A percentile compares a stretch with the other conserved stretches of the same genome.
Evolutionary conservation across 2,329 filamentous ascomycete species (phyloP).

Genomic region (Lithohypha guttulata): DNA sequence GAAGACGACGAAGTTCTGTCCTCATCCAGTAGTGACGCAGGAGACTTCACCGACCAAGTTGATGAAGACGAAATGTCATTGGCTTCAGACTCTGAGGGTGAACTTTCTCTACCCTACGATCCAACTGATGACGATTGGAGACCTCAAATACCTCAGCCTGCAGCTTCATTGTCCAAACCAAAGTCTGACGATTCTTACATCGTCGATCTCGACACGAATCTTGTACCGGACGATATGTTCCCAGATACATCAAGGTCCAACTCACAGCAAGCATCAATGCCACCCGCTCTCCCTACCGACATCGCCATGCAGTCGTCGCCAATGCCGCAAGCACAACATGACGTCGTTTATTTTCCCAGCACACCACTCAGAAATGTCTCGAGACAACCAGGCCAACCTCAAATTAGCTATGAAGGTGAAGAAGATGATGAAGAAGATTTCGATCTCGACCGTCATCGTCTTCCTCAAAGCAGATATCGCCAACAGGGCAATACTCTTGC

Average conservation of each 20-base stretch:
- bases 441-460: constrained; percentile 2
- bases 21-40: constrained; percentile 9
- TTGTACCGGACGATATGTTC: neutral
- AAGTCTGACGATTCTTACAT: no score
- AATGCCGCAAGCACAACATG: no score
- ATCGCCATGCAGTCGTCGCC: no score
- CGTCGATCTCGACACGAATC: neutral
- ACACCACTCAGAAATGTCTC: no score
- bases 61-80: neutral
- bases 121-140: constrained; percentile 3
- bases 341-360: no score
- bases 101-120: constrained; percentile 2
- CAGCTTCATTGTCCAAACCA: no score
- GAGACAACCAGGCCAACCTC: neutral
- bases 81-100: constrained; percentile 5
- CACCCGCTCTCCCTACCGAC: neutral
- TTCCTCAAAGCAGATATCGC: constrained; percentile 3
- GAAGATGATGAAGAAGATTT: constrained; percentile 7
- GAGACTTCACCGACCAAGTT: neutral
- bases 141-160: neutral
- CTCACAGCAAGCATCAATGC: neutral
- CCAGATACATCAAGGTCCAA: neutral
- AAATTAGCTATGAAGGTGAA: neutral
- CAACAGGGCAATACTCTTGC: neutral
- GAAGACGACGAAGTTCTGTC: constrained; percentile 40